A percentile compares a stretch with the other conserved stretches of the same genome.
phyloP scores from a whole-genome alignment of 192 early-diverging fungal species.

The Backusella westeae region DNA sequence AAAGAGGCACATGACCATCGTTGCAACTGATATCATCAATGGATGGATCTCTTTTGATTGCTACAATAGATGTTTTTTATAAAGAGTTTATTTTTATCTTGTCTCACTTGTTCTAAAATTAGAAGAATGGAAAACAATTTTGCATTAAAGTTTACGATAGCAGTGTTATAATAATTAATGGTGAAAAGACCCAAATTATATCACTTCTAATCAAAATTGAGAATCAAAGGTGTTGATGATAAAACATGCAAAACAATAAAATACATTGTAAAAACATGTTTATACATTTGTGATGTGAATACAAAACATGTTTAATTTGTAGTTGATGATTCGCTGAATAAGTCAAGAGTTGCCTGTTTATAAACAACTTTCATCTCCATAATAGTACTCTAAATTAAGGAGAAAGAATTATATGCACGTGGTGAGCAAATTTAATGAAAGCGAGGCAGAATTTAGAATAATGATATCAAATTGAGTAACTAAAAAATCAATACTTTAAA shows the following conservation, averaged over 20 bases:
- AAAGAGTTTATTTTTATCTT: not conserved
- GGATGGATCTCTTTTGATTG: not conserved
- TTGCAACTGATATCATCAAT: not conserved
- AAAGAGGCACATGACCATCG: not conserved
- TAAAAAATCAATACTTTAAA: no score
- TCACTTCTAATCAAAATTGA: not conserved
- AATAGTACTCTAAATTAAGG: not conserved
- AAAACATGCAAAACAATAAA: not conserved
- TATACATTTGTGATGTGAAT: not conserved
- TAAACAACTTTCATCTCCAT: not conserved
- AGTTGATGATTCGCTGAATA: not conserved
- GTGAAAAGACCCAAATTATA: not conserved
- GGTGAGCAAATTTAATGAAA: not conserved
- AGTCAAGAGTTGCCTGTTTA: not conserved
- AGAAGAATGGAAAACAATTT: not conserved
- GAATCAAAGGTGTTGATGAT: no score
- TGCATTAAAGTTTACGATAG: not conserved
- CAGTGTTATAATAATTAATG: not conserved
- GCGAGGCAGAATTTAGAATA: not conserved
- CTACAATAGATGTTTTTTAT: not conserved
- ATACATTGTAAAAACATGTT: not conserved
- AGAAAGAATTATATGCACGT: not conserved
- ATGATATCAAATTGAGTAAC: not conserved
- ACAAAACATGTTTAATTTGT: not conserved
- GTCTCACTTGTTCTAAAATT: not conserved